These are phyloP conservation scores for Globisporangium carolinianum DNA, from an alignment of 352 stramenopile genomes.

Conservation along the genomic window DNA sequence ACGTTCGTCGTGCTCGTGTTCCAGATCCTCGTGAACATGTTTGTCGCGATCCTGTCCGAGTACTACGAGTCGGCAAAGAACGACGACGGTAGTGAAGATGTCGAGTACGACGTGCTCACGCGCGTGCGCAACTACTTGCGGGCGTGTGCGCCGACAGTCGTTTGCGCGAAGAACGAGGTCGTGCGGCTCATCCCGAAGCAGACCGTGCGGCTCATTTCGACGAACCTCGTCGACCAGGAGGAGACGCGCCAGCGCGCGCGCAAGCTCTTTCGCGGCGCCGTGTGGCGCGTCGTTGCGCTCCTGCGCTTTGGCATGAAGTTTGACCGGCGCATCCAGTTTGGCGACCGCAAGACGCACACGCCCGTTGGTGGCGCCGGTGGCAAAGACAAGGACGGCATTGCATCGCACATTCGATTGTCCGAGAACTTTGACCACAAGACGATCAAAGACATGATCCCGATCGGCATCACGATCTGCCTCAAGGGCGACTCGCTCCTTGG, in stretches of 20 bases:
- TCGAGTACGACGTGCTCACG: slow-evolving; percentile 85
- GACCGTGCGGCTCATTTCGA: slow-evolving; percentile 79
- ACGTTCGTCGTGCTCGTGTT: slow-evolving; percentile 85
- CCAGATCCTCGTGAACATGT: slow-evolving; percentile 88
- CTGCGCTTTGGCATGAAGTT: slow-evolving; percentile 86
- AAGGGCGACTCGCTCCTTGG: slow-evolving; percentile 75
- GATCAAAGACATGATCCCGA: slow-evolving; percentile 87
- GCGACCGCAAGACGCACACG: slow-evolving; percentile 36
- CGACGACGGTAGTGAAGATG: slow-evolving; percentile 56
- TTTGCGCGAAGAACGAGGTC: slow-evolving; percentile 69
- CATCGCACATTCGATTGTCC: slow-evolving; percentile 76
- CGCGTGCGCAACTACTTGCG: slow-evolving; percentile 72
- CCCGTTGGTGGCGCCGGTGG: slow-evolving; percentile 8
- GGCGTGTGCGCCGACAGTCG: slow-evolving; percentile 70
- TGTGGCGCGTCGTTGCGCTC: slow-evolving; percentile 84
- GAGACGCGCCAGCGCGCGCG: slow-evolving; percentile 69
- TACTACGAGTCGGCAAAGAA: slow-evolving; percentile 85
- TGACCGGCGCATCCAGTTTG: slow-evolving; percentile 75
- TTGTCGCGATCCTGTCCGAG: slow-evolving; percentile 84
- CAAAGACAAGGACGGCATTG: slow-evolving; percentile 34
- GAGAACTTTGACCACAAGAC: slow-evolving; percentile 89
- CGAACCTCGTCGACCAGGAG: slow-evolving; percentile 83
- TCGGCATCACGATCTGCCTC: slow-evolving; percentile 73
- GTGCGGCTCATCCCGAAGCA: slow-evolving; percentile 69
- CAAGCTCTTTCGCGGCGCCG: slow-evolving; percentile 77